A percentile compares a stretch with the other conserved stretches of the same genome.
Conservation (phyloP, 2,329 filamentous ascomycete species). For the Blumeriella jaapii region DNA sequence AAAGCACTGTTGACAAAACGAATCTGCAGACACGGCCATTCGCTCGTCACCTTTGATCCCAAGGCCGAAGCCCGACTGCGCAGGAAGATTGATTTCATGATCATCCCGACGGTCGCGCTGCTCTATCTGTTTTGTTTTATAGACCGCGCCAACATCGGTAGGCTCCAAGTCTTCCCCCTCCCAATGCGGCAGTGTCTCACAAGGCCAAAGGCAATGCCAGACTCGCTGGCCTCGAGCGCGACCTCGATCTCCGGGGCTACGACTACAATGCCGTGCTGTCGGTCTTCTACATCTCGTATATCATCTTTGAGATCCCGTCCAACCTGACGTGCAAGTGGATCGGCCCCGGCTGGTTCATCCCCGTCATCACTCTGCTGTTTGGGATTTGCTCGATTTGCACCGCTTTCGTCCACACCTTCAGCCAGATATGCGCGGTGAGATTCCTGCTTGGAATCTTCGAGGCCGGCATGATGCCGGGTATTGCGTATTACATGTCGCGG, state of each 20-base stretch:
- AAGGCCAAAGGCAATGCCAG: conserved; percentile 50
- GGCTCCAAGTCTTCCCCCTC: conserved; percentile 14
- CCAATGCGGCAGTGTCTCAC: neutral
- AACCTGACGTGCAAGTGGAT: conserved; percentile 60
- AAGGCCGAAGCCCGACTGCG: conserved; percentile 46
- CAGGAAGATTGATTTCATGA: conserved; percentile 52
- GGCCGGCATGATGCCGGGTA: conserved; percentile 51
- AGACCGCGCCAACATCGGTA: conserved; percentile 63
- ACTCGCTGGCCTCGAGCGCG: conserved; percentile 51
- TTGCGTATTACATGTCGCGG: conserved; percentile 60
- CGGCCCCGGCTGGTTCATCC: conserved; percentile 62
- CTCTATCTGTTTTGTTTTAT: conserved; percentile 67
- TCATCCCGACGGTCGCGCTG: conserved; percentile 53
- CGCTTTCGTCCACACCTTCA: conserved; percentile 48
- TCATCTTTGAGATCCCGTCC: conserved; percentile 56
- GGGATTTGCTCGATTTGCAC: conserved; percentile 52
- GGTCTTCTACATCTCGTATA: conserved; percentile 62
- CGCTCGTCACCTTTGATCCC: conserved; percentile 43
- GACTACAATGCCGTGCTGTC: conserved; percentile 61
- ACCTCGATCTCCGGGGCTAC: conserved; percentile 46
- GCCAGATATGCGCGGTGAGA: conserved; percentile 41
- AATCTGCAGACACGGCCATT: conserved; percentile 31
- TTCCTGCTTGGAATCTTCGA: conserved; percentile 61
- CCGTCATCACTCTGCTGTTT: conserved; percentile 48
- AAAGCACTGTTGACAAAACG: too few species aligned